Percentiles rank a stretch among this genome's conserved stretches.
These are phyloP conservation scores for Petrea volubilis DNA, from an alignment of 257 asterid genomes.

Conservation along the genomic window DNA sequence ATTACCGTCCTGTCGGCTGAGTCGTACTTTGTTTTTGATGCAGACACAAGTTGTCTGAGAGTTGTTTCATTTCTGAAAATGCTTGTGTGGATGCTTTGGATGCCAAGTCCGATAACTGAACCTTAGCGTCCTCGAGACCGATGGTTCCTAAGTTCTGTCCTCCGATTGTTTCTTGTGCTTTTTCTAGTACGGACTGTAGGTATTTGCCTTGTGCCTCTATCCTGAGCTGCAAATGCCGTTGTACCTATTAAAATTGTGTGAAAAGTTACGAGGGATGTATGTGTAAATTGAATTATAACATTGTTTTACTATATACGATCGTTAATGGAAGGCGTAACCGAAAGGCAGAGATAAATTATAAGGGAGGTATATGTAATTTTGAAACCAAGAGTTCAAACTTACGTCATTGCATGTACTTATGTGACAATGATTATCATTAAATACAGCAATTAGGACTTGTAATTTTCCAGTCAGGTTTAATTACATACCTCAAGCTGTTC, in stretches of 20 bases:
- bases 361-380: too few relatives aligned
- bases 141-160: constrained; percentile 62
- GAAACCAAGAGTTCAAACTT: too few relatives aligned
- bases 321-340: too few relatives aligned
- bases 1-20: constrained; percentile 56
- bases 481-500: constrained; percentile 78
- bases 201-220: constrained; percentile 89
- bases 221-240: constrained; percentile 76
- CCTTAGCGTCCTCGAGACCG: constrained; percentile 70
- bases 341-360: too few relatives aligned
- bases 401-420: too few relatives aligned
- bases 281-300: too few relatives aligned
- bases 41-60: constrained; percentile 37
- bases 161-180: constrained; percentile 88
- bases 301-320: too few relatives aligned
- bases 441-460: too few relatives aligned
- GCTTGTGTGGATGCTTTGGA: constrained; percentile 67
- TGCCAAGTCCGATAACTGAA: constrained; percentile 66
- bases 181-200: constrained; percentile 76
- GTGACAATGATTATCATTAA: too few relatives aligned
- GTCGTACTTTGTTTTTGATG: constrained; percentile 44
- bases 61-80: constrained; percentile 49
- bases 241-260: constrained; percentile 50
- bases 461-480: too few relatives aligned
- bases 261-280: too few relatives aligned